Percentiles rank a stretch among this genome's conserved stretches.
phyloP scores from a whole-genome alignment of 805 yeast species.

The Saturnispora halmiae region DNA sequence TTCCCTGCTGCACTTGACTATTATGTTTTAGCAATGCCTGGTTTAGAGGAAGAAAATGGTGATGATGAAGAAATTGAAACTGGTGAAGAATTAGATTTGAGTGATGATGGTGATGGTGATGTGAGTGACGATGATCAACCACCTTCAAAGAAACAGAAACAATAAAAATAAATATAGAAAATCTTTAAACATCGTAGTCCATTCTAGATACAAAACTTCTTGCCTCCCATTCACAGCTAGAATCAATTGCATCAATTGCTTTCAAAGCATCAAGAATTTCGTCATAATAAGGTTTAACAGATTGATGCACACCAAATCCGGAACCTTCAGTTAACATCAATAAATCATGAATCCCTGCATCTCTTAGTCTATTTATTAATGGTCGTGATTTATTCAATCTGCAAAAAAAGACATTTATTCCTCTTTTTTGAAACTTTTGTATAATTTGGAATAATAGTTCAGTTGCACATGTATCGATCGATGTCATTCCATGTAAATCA shows the following conservation, averaged over 20 bases:
- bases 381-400: slow-evolving; percentile 43
- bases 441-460: slow-evolving; percentile 62
- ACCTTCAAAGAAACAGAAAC: slow-evolving; percentile 12
- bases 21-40: slow-evolving; percentile 67
- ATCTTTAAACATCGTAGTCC: slow-evolving; percentile 12
- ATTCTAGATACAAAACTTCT: slow-evolving; percentile 16
- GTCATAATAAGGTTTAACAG: slow-evolving; percentile 35
- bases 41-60: slow-evolving; percentile 44
- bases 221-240: slow-evolving; percentile 16
- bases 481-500: slow-evolving; percentile 76
- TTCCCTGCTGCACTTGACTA: slow-evolving; percentile 80
- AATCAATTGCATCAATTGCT: slow-evolving; percentile 32
- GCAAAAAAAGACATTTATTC: slow-evolving; percentile 50
- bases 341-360: slow-evolving; percentile 46
- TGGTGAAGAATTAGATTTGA: slow-evolving; percentile 30
- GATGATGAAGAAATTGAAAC: slow-evolving; percentile 45
- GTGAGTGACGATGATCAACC: slow-evolving; percentile 17
- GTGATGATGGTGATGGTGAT: slow-evolving; percentile 13
- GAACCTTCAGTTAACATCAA: slow-evolving; percentile 20
- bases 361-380: slow-evolving; percentile 41
- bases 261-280: slow-evolving; percentile 51
- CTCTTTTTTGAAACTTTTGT: slow-evolving; percentile 41
- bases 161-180: not conserved
- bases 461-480: slow-evolving; percentile 71
- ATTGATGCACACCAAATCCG: slow-evolving; percentile 27